Evolutionary conservation across 768 basidiomycete genomes (phyloP), one percentile per base, ranked within the genome.

Genomic region (Nevesoporus exiguus): DNA sequence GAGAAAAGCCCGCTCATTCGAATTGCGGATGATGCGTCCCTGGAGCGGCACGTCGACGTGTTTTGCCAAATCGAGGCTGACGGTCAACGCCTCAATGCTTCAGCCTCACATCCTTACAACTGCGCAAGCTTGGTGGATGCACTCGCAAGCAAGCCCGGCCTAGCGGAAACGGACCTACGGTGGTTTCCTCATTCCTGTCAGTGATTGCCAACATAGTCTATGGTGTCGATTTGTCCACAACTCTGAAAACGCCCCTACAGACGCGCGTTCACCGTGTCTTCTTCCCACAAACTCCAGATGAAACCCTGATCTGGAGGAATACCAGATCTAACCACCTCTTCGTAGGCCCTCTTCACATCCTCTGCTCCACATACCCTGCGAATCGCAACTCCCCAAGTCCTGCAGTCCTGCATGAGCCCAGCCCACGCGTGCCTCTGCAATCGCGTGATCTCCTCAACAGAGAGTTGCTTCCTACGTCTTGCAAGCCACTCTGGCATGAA

Each of bases 401-500:
- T 57, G 56, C 82, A 80, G 56, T 85, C 82, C 39, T 54, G 59
- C 80, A 87, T 82, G 49, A 88, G 64, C 25, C 71, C 76, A n/a
- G 63, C 69, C 86, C 86, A 88, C 7, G 83, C 86, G 10, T 67
- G 44, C 43, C 74, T 70, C 62, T 87, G 86, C 57, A 78, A 62
- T 10, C 49, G 51, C 39, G 76, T 74, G 46, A 88, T 84, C 52
- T 81, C 75, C 13, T 62, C 45, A 0, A 76, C 58, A 0, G 77
- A 66, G 1, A 85, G 68, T 56, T 84, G 75, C 45, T 71, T 69
- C 61, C 72, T 76, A 14, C 85, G 82, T 21, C 77, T 71, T 40
- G 77, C 73, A 2, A 88, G 72, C 86, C 86, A 88, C 66, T 85
- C 83, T 3, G 77, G 77, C 83, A 82, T 85, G 68, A 88, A 88